Base-by-base conservation (phyloP, 2,329 filamentous ascomycete species). In the Scleromitrula shiraiana region DNA sequence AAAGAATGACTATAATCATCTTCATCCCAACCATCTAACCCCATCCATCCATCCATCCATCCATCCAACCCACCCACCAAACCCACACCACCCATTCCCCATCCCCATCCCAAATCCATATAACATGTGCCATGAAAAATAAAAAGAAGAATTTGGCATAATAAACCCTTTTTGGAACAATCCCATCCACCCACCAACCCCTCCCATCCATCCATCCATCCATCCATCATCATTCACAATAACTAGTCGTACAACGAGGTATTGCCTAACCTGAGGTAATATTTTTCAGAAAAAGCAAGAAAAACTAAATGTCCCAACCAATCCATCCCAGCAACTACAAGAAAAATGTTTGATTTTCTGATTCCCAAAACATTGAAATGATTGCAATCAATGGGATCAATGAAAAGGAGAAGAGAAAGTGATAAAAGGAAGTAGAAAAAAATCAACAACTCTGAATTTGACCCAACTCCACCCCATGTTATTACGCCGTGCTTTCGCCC, bases 401-500 rank as follows among this genome's bases (percentile, higher is more conserved):
- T 4, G 30, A 23, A 33, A 23, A 41, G 32, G 23, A 44, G n/a
- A 41, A 40, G 12, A 41, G 14, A 17, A 41, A 40, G 15, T 23
- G n/a, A 46, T n/a, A 14, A 33, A 33, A 33, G 30, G n/a, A 33
- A 33, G 38, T 23, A 23, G 7, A 36, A 40, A 46, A 30, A 17
- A 19, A 43, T 43, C 26, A 26, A 10, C 35, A 20, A 20, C 26
- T 44, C 36, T 41, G 37, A 27, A 46, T 27, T 41, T 27, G 24
- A 15, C 35, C 36, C 26, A 26, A 46, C 44, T 41, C 44, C 44
- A 12, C 44, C 36, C 36, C 20, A 26, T 46, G 36, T 46, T 41
- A 33, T n/a, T 42, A 43, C 45, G 38, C 45, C 45, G 27, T 41
- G n/a, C 33, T 37, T 37, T 46, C 26, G 15, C 29, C 27, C 41